Evolutionary conservation across 1,284 basidiomycete species (phyloP).

Genomic region (Puccinia coronata): DNA sequence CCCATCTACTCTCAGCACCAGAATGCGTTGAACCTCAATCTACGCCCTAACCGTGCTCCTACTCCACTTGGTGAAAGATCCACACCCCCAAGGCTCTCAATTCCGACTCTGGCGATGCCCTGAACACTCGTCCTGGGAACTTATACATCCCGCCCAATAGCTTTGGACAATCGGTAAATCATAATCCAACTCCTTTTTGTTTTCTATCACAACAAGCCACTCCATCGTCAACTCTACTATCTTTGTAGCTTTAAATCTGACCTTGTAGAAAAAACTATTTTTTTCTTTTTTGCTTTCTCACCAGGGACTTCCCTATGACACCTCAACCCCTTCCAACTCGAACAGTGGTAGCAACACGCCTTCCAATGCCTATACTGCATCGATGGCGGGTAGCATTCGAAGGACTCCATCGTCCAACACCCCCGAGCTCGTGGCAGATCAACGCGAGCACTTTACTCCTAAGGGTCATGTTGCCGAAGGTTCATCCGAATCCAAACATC

Average conservation of each 20-base stretch:
- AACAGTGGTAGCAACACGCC: neutral
- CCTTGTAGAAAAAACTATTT: neutral
- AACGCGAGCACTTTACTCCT: neutral
- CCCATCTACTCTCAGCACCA: slow-evolving; percentile 24
- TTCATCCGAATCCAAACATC: slow-evolving; percentile 28
- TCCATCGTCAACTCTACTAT: neutral
- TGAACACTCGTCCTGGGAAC: neutral
- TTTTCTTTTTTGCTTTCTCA: slow-evolving; percentile 6
- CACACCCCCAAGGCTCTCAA: neutral
- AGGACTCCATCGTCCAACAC: neutral
- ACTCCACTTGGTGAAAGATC: slow-evolving; percentile 9
- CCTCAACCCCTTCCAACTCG: neutral
- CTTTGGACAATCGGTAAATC: neutral
- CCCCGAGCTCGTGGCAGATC: neutral
- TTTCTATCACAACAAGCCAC: neutral
- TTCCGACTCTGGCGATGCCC: neutral
- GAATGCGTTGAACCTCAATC: neutral
- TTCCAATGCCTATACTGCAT: neutral
- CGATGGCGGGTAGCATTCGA: neutral
- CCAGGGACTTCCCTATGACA: slow-evolving; percentile 33
- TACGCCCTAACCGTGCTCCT: neutral
- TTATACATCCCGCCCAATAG: neutral
- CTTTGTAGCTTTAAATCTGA: neutral
- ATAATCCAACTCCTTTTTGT: neutral
- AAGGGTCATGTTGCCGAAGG: slow-evolving; percentile 28